Evolutionary conservation across 2,329 filamentous ascomycete genomes (phyloP).

Genomic region (Mollisia scopiformis): DNA sequence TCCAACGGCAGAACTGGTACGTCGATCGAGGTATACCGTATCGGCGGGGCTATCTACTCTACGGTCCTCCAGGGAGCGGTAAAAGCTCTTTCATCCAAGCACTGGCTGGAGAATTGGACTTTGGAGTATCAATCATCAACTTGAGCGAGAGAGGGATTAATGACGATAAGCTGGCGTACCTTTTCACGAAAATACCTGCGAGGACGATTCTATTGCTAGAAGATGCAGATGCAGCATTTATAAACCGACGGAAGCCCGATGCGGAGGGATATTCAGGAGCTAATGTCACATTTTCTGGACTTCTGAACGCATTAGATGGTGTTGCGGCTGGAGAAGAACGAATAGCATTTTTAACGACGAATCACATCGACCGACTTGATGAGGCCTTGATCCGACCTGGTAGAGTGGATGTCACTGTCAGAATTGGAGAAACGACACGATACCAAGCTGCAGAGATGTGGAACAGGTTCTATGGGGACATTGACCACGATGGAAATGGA

Average conservation of each 20-base stretch:
- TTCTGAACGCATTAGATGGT: constrained; percentile 85
- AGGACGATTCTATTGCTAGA: constrained; percentile 59
- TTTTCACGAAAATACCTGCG: constrained; percentile 54
- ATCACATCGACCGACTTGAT: constrained; percentile 85
- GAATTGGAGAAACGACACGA: constrained; percentile 83
- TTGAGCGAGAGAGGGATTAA: constrained; percentile 58
- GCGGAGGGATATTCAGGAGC: constrained; percentile 33
- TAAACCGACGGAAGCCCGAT: constrained; percentile 62
- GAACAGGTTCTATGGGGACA: constrained; percentile 91
- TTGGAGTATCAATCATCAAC: constrained; percentile 56
- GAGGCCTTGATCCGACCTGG: constrained; percentile 89
- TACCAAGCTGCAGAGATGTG: constrained; percentile 88
- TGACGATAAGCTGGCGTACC: constrained; percentile 52
- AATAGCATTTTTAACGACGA: constrained; percentile 93
- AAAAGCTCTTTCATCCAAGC: constrained; percentile 97
- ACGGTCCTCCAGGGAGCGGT: constrained; percentile 76
- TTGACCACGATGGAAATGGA: constrained; percentile 66
- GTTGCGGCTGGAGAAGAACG: constrained; percentile 94
- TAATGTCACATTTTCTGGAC: constrained; percentile 79
- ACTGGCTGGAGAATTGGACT: constrained; percentile 69
- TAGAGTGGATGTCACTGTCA: constrained; percentile 89
- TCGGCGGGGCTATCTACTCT: constrained; percentile 76
- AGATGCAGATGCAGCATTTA: constrained; percentile 54
- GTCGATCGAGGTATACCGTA: constrained; percentile 76
- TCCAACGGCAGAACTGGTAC: constrained; percentile 83